These are phyloP conservation scores for Nothopassalora personata DNA, from an alignment of 2,329 filamentous ascomycete genomes.

Conservation along the genomic window DNA sequence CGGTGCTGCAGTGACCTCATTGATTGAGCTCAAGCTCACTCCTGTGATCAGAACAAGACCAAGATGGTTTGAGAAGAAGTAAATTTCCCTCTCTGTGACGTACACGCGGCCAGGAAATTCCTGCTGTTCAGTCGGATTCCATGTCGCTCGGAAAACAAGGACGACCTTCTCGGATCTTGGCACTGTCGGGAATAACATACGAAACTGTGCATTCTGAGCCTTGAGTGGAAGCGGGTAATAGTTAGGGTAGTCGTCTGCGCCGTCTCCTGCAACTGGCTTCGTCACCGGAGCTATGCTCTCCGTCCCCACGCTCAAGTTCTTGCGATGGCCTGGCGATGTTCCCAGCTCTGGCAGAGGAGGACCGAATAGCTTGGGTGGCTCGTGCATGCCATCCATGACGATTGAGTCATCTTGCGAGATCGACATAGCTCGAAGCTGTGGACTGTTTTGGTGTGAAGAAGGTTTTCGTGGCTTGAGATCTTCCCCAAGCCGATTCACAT, in stretches of 20 bases:
- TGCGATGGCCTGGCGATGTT: constrained; percentile 23
- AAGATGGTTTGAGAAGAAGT: constrained; percentile 94
- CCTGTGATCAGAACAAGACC: constrained; percentile 81
- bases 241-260: constrained; percentile 57
- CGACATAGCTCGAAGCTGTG: constrained; percentile 10
- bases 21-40: constrained; percentile 68
- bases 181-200: constrained; percentile 80
- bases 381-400: constrained; percentile 28
- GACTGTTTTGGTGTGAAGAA: constrained; percentile 11
- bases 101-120: constrained; percentile 82
- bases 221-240: constrained; percentile 69
- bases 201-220: constrained; percentile 88
- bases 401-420: constrained; percentile 28
- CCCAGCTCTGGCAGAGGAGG: constrained; percentile 3
- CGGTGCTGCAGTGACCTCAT: constrained; percentile 82
- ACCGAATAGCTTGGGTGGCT: constrained; percentile 10
- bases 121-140: constrained; percentile 70
- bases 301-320: constrained; percentile 27
- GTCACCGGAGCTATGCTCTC: constrained; percentile 7
- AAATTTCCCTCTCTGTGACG: constrained; percentile 79
- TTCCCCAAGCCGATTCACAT: constrained; percentile 57
- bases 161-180: constrained; percentile 74
- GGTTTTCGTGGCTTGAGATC: constrained; percentile 37
- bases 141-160: constrained; percentile 87
- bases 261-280: constrained; percentile 11